Conservation (phyloP, 177 flowering plant genomes). For the Vitis hybrid region DNA sequence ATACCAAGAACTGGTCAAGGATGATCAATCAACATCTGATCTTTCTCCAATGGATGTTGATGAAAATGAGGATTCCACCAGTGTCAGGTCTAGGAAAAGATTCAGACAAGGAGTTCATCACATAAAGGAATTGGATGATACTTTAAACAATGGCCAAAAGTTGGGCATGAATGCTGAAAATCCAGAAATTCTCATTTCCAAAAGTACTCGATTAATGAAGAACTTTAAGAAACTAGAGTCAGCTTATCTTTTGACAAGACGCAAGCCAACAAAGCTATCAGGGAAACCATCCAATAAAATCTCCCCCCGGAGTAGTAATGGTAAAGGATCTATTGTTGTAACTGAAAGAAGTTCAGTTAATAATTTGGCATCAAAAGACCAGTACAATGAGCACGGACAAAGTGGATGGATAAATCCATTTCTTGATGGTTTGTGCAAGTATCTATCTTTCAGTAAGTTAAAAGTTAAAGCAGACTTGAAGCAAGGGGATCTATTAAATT, state of each 20-base stretch:
- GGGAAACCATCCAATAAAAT: constrained; percentile 30
- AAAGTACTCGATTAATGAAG: constrained; percentile 71
- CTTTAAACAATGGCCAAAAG: constrained; percentile 28
- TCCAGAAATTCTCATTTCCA: constrained; percentile 42
- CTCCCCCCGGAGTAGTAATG: constrained; percentile 48
- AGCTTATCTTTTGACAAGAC: constrained; percentile 78
- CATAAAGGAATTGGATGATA: constrained; percentile 37
- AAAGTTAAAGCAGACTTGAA: constrained; percentile 85
- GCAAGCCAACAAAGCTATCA: constrained; percentile 37
- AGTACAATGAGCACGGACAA: constrained; percentile 28
- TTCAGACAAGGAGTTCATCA: constrained; percentile 33
- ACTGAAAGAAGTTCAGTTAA: constrained; percentile 77
- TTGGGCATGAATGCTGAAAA: constrained; percentile 27
- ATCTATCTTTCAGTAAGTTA: constrained; percentile 74
- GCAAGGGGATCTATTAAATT: constrained; percentile 86
- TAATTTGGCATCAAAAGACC: constrained; percentile 44
- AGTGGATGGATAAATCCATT: constrained; percentile 83
- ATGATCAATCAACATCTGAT: constrained; percentile 28
- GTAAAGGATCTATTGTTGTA: constrained; percentile 53
- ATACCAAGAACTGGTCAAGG: constrained; percentile 28
- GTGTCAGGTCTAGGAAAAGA: constrained; percentile 58
- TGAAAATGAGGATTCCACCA: constrained; percentile 41
- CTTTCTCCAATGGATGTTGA: constrained; percentile 23
- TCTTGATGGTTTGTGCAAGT: constrained; percentile 89
- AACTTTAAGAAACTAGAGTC: constrained; percentile 84